Percentiles rank a stretch among this genome's conserved stretches.
phyloP scores from a whole-genome alignment of 2,329 filamentous ascomycete species.

The Graphium sp. region DNA sequence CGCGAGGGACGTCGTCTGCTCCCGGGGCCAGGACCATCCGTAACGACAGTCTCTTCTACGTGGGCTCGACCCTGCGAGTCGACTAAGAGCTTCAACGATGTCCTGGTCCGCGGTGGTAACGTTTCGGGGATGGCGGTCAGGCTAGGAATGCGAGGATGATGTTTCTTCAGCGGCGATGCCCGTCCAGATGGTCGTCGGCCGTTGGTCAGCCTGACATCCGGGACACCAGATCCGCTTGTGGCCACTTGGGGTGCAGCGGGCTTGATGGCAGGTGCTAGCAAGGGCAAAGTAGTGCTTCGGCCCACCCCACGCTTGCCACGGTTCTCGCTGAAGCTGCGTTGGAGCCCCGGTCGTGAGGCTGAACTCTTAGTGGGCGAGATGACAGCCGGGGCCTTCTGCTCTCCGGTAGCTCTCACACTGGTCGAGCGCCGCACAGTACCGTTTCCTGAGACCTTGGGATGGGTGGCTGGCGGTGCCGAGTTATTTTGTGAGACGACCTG shows the following conservation, averaged over 20 bases:
- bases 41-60: conserved; percentile 31
- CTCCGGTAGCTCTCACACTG: conserved; percentile 24
- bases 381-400: conserved; percentile 19
- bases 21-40: conserved; percentile 13
- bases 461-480: conserved; percentile 3
- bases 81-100: conserved; percentile 46
- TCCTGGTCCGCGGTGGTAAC: conserved; percentile 24
- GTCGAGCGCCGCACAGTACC: conserved; percentile 24
- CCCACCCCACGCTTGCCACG: conserved; percentile 24
- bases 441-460: background rate
- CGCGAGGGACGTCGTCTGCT: conserved; percentile 7
- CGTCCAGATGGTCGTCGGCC: conserved; percentile 24
- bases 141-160: conserved; percentile 29
- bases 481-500: conserved; percentile 2
- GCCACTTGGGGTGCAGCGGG: conserved; percentile 9
- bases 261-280: conserved; percentile 26
- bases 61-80: conserved; percentile 43
- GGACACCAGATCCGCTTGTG: conserved; percentile 3
- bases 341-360: conserved; percentile 26
- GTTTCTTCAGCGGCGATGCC: conserved; percentile 31
- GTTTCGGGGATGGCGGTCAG: conserved; percentile 42
- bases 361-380: conserved; percentile 35
- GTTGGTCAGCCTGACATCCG: conserved; percentile 14
- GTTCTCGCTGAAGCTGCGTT: conserved; percentile 37
- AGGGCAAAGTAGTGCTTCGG: conserved; percentile 22